phyloP scores from a whole-genome alignment of 2,329 filamentous ascomycete genomes.

The Colletotrichum eremochloae region DNA sequence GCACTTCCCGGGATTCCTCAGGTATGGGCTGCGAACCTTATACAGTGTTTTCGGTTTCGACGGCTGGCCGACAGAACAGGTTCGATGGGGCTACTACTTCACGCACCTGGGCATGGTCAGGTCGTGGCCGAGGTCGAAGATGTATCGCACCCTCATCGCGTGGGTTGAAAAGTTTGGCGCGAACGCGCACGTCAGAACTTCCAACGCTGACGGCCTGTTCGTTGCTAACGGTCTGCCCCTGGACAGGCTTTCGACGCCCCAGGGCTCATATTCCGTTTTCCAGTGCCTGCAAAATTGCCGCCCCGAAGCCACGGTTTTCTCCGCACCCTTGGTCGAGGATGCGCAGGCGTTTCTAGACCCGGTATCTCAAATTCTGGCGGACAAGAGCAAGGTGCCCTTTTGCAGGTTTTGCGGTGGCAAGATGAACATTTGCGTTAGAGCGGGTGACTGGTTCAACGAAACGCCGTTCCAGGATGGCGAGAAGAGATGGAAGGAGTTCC shows the following conservation, averaged over 20 bases:
- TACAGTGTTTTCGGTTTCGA: constrained; percentile 52
- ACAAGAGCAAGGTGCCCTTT: constrained; percentile 38
- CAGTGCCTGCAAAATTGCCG: constrained; percentile 50
- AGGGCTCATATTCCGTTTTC: constrained; percentile 49
- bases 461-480: constrained; percentile 41
- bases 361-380: constrained; percentile 43
- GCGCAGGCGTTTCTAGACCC: constrained; percentile 45
- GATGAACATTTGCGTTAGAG: constrained; percentile 44
- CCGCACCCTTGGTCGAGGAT: constrained; percentile 44
- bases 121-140: constrained; percentile 46
- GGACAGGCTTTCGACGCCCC: constrained; percentile 48
- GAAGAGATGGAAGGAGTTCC: constrained; percentile 39
- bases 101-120: constrained; percentile 48
- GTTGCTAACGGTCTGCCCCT: constrained; percentile 46
- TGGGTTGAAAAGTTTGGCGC: constrained; percentile 36
- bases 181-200: constrained; percentile 47
- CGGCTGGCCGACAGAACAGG: constrained; percentile 47
- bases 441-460: constrained; percentile 44
- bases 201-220: constrained; percentile 52
- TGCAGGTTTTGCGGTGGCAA: constrained; percentile 42
- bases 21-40: constrained; percentile 48
- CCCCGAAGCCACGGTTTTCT: constrained; percentile 46
- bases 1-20: constrained; percentile 49
- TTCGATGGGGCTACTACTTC: constrained; percentile 52
- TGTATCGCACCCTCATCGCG: constrained; percentile 42